These are phyloP conservation scores for Cicer bijugum DNA, from an alignment of 306 rosid species.

Conservation along the genomic window DNA sequence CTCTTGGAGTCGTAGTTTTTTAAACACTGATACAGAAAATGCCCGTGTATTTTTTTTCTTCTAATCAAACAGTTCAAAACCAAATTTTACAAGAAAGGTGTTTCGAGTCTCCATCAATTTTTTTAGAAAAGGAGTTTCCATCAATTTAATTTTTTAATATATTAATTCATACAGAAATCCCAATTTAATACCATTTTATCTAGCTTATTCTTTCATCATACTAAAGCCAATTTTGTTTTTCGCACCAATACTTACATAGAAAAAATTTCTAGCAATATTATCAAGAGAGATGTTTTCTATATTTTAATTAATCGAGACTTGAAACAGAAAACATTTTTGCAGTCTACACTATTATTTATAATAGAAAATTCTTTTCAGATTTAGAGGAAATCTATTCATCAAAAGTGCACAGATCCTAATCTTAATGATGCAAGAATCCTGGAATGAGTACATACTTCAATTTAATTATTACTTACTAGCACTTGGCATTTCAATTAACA, in stretches of 20 bases:
- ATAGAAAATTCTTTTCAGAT: too few relatives aligned
- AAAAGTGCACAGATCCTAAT: too few relatives aligned
- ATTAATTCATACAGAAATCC: neutral
- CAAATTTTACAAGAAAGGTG: neutral
- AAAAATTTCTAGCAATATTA: neutral
- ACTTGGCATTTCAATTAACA: neutral
- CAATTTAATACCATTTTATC: neutral
- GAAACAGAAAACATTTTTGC: too few relatives aligned
- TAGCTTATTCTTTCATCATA: neutral
- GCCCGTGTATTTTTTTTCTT: neutral
- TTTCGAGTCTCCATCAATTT: neutral
- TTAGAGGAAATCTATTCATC: too few relatives aligned
- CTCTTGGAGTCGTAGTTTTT: neutral
- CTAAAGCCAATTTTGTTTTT: neutral
- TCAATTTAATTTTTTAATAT: neutral
- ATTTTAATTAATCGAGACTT: too few relatives aligned
- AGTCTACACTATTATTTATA: too few relatives aligned
- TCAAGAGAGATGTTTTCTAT: too few relatives aligned
- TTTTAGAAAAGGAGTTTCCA: too few relatives aligned
- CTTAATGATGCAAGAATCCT: neutral
- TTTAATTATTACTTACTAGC: neutral
- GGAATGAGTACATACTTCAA: neutral
- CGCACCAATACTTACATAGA: neutral
- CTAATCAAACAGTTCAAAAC: slow-evolving; percentile 15
- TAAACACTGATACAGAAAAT: neutral